Base-by-base conservation (phyloP, 2,329 filamentous ascomycete genomes). In the Cordyceps javanica region DNA sequence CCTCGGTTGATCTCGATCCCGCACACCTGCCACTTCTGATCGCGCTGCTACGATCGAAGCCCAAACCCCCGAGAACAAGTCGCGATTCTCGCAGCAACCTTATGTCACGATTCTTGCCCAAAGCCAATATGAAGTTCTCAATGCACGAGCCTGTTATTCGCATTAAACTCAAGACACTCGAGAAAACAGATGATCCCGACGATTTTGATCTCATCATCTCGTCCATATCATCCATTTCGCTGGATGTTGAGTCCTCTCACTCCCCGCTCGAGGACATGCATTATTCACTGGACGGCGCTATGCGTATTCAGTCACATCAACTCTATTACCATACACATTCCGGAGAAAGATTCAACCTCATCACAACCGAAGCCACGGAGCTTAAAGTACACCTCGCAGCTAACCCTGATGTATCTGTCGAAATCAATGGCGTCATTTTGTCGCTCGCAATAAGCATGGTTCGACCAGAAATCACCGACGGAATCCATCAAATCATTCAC, bases 191-290 rank as follows among this genome's bases (percentile, higher is more conserved):
- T 41, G 82, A 86, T 26, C 80, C 85, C 0, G 90, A 91, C 60
- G 92, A 97, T 63, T 97, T 94, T 64, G 94, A 99, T 68, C 80
- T 99, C 30, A 88, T 99, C 45, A 96, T 99, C 49, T 96, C 91
- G 1, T 94, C 91, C 2, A 90, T 96, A 11, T 97, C 95, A 0
- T 96, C 93, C 0, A 85, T 97, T 38, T 96, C 93, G 0, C 75
- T 97, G 23, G 94, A 99, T 66, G 81, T 96, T 49, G 94, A 99
- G 68, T 96, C 94, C 0, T 96, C 91, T n/a, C 94, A 99, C 72
- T 94, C 91, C 3, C 79, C 88, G 0, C 83, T 90, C 36, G 89
- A 89, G 58, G 89, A 95, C 34, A 75, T 91, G 3, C 89, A 97
- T 68, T 99, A 99, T 71, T 90, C 89, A 5, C 75, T 99, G 1